These are phyloP conservation scores for Kingdonia uniflora DNA, from an alignment of 164 flowering plant genomes.

Conservation along the genomic window DNA sequence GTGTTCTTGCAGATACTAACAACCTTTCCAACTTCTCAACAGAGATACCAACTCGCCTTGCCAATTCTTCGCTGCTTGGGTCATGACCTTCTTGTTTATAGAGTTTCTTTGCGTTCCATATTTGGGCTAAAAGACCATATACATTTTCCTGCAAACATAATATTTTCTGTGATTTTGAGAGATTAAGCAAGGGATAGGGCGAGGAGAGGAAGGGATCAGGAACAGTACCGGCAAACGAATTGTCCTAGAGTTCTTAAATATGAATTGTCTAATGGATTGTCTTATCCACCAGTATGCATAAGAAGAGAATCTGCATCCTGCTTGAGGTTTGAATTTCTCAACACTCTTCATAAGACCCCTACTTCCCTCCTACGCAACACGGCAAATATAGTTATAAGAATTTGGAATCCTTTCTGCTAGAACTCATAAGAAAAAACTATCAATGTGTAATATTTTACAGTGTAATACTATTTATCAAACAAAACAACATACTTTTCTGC, in stretches of 20 bases:
- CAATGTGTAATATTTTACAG: too few species aligned
- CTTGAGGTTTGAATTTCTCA: constrained; percentile 79
- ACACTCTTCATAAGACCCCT: constrained; percentile 85
- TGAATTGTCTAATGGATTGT: constrained; percentile 58
- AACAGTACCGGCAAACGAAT: constrained; percentile 76
- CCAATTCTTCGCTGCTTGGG: constrained; percentile 70
- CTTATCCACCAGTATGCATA: constrained; percentile 98
- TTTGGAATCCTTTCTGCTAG: too few species aligned
- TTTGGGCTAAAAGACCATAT: constrained; percentile 37
- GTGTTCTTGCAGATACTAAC: constrained; percentile 32
- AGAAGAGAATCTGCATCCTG: constrained; percentile 73
- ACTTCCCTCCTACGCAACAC: constrained; percentile 63
- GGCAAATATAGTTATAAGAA: too few species aligned
- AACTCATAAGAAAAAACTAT: too few species aligned
- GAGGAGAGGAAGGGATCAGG: constrained; percentile 1
- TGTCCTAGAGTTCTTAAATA: constrained; percentile 64
- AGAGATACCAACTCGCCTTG: constrained; percentile 55
- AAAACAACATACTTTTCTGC: too few species aligned
- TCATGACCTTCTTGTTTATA: constrained; percentile 41
- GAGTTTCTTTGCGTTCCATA: constrained; percentile 42
- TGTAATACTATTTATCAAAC: too few species aligned
- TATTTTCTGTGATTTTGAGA: neutral
- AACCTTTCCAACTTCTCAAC: constrained; percentile 49
- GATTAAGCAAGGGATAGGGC: neutral
- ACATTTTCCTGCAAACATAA: constrained; percentile 55